Conservation (phyloP, 352 stramenopile genomes). For the Pythium volutum region DNA sequence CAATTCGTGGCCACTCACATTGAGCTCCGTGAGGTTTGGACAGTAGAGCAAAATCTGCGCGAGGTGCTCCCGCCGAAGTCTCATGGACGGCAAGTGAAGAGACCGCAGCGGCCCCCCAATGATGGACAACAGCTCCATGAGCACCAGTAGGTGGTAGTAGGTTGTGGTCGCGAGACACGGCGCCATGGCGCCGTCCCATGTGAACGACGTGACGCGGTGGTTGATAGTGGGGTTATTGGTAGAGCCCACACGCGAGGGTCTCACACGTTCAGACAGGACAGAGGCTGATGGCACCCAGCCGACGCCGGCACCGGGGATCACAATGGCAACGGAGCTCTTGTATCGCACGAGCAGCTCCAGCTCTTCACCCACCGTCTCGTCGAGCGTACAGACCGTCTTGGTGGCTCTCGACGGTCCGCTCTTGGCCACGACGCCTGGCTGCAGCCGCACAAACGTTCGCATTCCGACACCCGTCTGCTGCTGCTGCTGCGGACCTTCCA, state of each 20-base stretch:
- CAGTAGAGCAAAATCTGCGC: constrained; percentile 4
- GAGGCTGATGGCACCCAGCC: constrained; percentile 26
- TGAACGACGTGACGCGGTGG: too few species aligned
- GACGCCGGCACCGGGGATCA: constrained; percentile 35
- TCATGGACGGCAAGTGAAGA: neutral
- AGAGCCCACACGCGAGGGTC: too few species aligned
- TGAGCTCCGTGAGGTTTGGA: constrained; percentile 15
- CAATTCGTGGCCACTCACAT: constrained; percentile 3
- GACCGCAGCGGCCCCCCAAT: too few species aligned
- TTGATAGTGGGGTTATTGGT: too few species aligned
- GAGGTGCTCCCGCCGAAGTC: constrained; percentile 1
- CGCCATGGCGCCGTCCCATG: too few species aligned
- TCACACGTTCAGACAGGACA: neutral
- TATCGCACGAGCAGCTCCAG: constrained; percentile 33
- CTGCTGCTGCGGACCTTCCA: neutral
- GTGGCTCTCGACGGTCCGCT: neutral
- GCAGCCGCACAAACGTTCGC: constrained; percentile 3
- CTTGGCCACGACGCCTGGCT: neutral
- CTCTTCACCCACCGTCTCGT: constrained; percentile 18
- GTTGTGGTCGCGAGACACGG: too few species aligned
- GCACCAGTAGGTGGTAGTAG: too few species aligned
- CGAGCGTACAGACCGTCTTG: constrained; percentile 12
- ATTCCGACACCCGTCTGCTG: neutral
- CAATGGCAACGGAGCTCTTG: constrained; percentile 29
- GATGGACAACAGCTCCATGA: too few species aligned